A percentile compares a stretch with the other conserved stretches of the same genome.
Conservation (phyloP, 2,329 filamentous ascomycete species). For the Pseudodiploospora longispora region DNA sequence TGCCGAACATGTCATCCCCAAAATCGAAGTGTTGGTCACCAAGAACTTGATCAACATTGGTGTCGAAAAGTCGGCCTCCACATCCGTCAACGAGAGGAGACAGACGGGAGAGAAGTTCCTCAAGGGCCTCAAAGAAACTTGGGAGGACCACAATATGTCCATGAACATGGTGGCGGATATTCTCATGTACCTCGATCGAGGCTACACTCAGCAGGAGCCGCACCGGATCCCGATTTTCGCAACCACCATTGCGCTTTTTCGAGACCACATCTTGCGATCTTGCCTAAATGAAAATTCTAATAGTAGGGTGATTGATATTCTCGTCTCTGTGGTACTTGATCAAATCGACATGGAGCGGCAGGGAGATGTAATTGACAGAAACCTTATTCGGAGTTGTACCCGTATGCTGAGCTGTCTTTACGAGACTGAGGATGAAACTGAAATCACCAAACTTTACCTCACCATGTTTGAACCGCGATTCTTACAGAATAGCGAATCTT, state of each 20-base stretch:
- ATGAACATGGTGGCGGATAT: conserved; percentile 98
- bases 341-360: conserved; percentile 89
- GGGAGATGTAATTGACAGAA: conserved; percentile 80
- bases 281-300: conserved; percentile 37
- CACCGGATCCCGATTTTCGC: conserved; percentile 73
- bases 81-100: conserved; percentile 69
- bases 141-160: conserved; percentile 82
- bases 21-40: conserved; percentile 64
- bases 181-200: conserved; percentile 93
- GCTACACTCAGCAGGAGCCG: conserved; percentile 59
- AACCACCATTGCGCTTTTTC: conserved; percentile 78
- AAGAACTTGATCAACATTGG: conserved; percentile 54
- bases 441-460: conserved; percentile 74
- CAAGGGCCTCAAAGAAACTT: conserved; percentile 64
- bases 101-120: conserved; percentile 79
- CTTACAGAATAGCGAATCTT: conserved; percentile 58
- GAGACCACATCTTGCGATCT: conserved; percentile 71
- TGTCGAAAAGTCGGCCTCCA: conserved; percentile 46
- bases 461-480: conserved; percentile 76
- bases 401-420: conserved; percentile 88
- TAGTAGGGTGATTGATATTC: conserved; percentile 58
- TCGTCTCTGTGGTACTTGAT: conserved; percentile 78
- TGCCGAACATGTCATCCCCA: conserved; percentile 59
- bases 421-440: conserved; percentile 68
- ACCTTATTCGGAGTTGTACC: conserved; percentile 71